Percentiles rank a stretch among this genome's conserved stretches.
Conservation (phyloP, 805 yeast species). For the Saccharomyces jurei region DNA sequence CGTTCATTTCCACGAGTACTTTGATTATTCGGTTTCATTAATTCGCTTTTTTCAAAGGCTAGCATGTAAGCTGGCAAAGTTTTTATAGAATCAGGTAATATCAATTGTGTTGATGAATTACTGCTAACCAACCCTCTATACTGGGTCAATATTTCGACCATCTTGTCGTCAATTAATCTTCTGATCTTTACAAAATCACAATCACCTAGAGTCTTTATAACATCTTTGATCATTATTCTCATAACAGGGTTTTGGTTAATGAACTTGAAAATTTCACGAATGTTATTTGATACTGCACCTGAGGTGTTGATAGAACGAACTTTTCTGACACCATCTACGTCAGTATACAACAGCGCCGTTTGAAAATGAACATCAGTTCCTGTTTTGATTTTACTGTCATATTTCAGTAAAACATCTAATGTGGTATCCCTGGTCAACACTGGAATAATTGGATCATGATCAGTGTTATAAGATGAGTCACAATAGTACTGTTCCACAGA, state of each 20-base stretch:
- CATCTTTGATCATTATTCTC: slow-evolving; percentile 46
- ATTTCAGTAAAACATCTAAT: slow-evolving; percentile 61
- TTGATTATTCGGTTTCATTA: slow-evolving; percentile 38
- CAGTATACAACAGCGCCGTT: slow-evolving; percentile 80
- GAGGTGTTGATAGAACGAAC: slow-evolving; percentile 81
- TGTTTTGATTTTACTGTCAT: slow-evolving; percentile 61
- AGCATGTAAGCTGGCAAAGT: slow-evolving; percentile 61
- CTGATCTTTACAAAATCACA: slow-evolving; percentile 42
- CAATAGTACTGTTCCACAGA: slow-evolving; percentile 75
- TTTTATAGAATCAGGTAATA: slow-evolving; percentile 74
- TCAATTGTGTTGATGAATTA: slow-evolving; percentile 50
- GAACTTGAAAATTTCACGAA: slow-evolving; percentile 66
- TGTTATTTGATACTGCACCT: slow-evolving; percentile 70
- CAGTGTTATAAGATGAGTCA: slow-evolving; percentile 36
- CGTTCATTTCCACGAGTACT: slow-evolving; percentile 54
- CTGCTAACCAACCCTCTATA: slow-evolving; percentile 44
- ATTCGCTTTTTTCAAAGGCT: slow-evolving; percentile 59
- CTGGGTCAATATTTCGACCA: slow-evolving; percentile 49
- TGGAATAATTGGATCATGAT: slow-evolving; percentile 64
- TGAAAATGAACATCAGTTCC: slow-evolving; percentile 82
- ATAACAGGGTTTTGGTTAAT: slow-evolving; percentile 66
- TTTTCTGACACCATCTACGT: slow-evolving; percentile 63
- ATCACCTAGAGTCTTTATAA: slow-evolving; percentile 33
- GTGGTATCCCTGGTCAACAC: slow-evolving; percentile 53
- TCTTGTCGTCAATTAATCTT: slow-evolving; percentile 43